phyloP scores from a whole-genome alignment of 495 filamentous ascomycete species.

The Aspergillus cavernicola region DNA sequence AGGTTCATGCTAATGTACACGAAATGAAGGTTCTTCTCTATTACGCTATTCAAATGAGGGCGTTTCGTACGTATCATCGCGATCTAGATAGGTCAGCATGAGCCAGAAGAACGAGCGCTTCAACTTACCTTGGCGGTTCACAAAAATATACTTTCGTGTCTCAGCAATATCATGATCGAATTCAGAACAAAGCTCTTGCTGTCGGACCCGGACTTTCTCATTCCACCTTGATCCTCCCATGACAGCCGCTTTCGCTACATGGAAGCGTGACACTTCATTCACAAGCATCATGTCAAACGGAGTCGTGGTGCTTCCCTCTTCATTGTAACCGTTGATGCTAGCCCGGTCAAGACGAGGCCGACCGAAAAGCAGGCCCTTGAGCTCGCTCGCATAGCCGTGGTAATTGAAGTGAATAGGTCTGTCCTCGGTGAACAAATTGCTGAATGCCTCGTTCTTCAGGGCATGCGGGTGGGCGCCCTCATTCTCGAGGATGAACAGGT shows the following conservation, averaged over 20 bases:
- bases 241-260: slow-evolving; percentile 58
- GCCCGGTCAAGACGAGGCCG: slow-evolving; percentile 48
- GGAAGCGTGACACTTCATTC: slow-evolving; percentile 60
- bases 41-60: slow-evolving; percentile 27
- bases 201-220: slow-evolving; percentile 43
- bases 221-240: slow-evolving; percentile 47
- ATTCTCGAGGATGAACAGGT: slow-evolving; percentile 62
- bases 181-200: slow-evolving; percentile 46
- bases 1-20: background rate
- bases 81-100: slow-evolving; percentile 36
- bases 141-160: slow-evolving; percentile 54
- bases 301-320: slow-evolving; percentile 70
- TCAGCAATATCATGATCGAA: slow-evolving; percentile 48
- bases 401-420: slow-evolving; percentile 65
- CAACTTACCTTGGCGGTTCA: slow-evolving; percentile 45
- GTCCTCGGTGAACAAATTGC: slow-evolving; percentile 59
- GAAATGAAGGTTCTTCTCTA: background rate
- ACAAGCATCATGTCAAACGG: slow-evolving; percentile 73
- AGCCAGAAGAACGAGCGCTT: background rate
- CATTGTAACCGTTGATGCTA: slow-evolving; percentile 59
- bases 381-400: slow-evolving; percentile 62
- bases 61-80: slow-evolving; percentile 52
- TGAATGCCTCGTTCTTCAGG: slow-evolving; percentile 50
- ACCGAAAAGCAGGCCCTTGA: slow-evolving; percentile 63
- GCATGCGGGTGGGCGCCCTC: slow-evolving; percentile 62